phyloP scores from a whole-genome alignment of 345 rosid genomes.

The Ceriops zippeliana region DNA sequence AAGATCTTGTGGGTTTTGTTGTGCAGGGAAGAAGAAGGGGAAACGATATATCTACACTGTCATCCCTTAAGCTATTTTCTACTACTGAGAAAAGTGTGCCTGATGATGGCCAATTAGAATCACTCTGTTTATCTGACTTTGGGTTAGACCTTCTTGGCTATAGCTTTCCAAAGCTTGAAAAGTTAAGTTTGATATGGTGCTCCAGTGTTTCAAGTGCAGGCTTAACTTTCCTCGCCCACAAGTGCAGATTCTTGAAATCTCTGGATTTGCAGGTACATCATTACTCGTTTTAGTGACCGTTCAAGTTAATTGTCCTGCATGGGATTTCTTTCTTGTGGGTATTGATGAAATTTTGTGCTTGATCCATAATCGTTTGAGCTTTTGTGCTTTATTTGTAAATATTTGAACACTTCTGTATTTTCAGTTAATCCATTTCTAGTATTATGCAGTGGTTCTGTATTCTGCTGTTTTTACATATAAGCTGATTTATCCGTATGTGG shows the following conservation, averaged over 20 bases:
- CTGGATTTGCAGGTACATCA: slow-evolving; percentile 72
- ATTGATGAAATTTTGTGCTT: not conserved
- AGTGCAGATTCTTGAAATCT: slow-evolving; percentile 56
- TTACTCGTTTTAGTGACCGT: not conserved
- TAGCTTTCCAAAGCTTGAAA: slow-evolving; percentile 66
- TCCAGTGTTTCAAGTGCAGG: slow-evolving; percentile 67
- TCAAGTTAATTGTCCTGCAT: not conserved
- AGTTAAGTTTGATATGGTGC: slow-evolving; percentile 85
- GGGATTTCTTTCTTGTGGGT: not conserved
- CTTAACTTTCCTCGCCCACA: slow-evolving; percentile 55
- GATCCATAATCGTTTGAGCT: not conserved
- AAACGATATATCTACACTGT: slow-evolving; percentile 18
- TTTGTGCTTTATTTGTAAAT: not conserved
- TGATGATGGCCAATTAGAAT: slow-evolving; percentile 36
- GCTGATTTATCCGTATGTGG: not conserved
- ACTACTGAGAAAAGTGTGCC: slow-evolving; percentile 26
- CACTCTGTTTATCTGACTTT: slow-evolving; percentile 58
- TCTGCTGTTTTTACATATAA: too few relatives aligned
- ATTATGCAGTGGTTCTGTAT: too few relatives aligned
- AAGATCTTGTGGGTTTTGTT: not conserved
- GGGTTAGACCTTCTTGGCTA: slow-evolving; percentile 62
- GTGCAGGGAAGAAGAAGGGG: slow-evolving; percentile 51
- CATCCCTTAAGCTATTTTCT: slow-evolving; percentile 30
- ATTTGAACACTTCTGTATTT: too few relatives aligned
- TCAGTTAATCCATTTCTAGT: too few relatives aligned